Evolutionary conservation across 306 rosid species (phyloP), one percentile per base, ranked within the genome.

Genomic region (Pachyrhizus erosus): DNA sequence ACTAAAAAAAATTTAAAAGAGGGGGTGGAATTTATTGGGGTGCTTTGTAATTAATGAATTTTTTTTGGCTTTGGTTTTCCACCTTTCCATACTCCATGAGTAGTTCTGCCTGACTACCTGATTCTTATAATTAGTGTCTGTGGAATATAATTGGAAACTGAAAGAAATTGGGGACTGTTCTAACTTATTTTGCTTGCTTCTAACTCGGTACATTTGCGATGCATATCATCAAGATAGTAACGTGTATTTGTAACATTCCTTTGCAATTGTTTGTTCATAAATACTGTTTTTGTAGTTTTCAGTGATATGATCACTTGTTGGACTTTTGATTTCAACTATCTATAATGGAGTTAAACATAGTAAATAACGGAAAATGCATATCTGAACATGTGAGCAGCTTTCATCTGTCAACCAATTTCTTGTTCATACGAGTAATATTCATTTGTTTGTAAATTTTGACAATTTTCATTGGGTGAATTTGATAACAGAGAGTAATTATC

Each of bases 331-430:
- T 66, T 61, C 33, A 46, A 46, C 34, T 60, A 62, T 46, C 45
- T 34, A 48, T 71, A 42, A 43, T 72, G 24, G 52, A 46, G 27
- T 61, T 58, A 60, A 80, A 46, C 73, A 58, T 71, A 31, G 21
- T 45, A 72, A 80, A 31, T 42, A 27, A 27, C 26, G 42, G 52
- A 23, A 45, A 80, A 31, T 57, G 18, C 49, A 43, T 71, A 31
- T 57, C 26, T 57, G 26, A 80, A 29, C 5, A 70, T 45, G 24
- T 27, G 62, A 70, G 64, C 15, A 24, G 62, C 49, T 31, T 72
- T 80, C 66, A 37, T 37, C 8, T 57, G 84, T 48, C 51, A 60
- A 26, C 66, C 52, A 21, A 49, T 72, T 46, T 61, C 80, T 61
- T 11, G 20, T 15, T 43, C 73, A 71, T 46, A 4, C 2, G 27